phyloP scores from a whole-genome alignment of 768 basidiomycete species.

The Mycena latifolia region DNA sequence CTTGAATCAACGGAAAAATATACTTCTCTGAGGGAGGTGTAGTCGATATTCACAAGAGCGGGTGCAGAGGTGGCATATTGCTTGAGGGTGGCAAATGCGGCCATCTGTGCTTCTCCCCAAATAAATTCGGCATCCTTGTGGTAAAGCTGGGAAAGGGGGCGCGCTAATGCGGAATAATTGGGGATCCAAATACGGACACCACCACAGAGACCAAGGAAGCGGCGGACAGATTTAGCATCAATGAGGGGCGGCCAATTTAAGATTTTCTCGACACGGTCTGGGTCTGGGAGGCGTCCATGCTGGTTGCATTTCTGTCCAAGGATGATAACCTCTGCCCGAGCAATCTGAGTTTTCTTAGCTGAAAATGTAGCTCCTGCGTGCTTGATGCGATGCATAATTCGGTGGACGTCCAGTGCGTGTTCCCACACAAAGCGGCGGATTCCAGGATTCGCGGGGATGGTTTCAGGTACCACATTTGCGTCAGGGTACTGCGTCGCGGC shows the following conservation, averaged over 20 bases:
- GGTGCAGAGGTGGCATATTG: slow-evolving; percentile 38
- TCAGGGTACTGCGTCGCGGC: slow-evolving; percentile 46
- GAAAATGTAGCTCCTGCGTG: slow-evolving; percentile 49
- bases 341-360: slow-evolving; percentile 45
- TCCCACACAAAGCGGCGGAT: slow-evolving; percentile 56
- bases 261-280: slow-evolving; percentile 32
- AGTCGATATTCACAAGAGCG: slow-evolving; percentile 39
- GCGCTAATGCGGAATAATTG: slow-evolving; percentile 21
- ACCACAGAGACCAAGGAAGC: slow-evolving; percentile 44
- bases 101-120: slow-evolving; percentile 43
- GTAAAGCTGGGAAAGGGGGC: slow-evolving; percentile 38
- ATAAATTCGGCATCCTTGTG: slow-evolving; percentile 42
- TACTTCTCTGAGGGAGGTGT: slow-evolving; percentile 28
- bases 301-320: slow-evolving; percentile 43
- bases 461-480: slow-evolving; percentile 36
- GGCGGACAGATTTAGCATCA: slow-evolving; percentile 31
- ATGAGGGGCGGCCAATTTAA: slow-evolving; percentile 41
- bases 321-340: slow-evolving; percentile 7
- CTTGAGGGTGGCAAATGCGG: slow-evolving; percentile 42
- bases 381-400: slow-evolving; percentile 46
- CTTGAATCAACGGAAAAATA: slow-evolving; percentile 7
- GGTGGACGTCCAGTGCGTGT: slow-evolving; percentile 46
- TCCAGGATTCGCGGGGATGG: slow-evolving; percentile 40
- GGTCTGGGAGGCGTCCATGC: slow-evolving; percentile 44
- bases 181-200: slow-evolving; percentile 7